phyloP scores from a whole-genome alignment of 176 grass and related monocot species.

The Melocanna baccifera region DNA sequence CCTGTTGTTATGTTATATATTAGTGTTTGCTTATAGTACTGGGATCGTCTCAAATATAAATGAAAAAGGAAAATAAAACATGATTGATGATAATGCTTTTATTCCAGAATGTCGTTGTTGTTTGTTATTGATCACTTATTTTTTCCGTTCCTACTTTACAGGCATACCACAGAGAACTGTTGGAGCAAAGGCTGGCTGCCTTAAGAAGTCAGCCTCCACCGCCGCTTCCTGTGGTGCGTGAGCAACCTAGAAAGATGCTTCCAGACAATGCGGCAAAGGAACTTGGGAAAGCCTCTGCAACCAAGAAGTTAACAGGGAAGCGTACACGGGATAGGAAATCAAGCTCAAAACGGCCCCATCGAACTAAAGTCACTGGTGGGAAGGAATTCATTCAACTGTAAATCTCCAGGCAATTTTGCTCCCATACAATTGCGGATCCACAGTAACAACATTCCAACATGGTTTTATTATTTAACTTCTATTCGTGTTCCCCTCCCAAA shows the following conservation, averaged over 20 bases:
- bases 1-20: background rate
- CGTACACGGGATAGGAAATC: slow-evolving; percentile 60
- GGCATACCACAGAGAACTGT: slow-evolving; percentile 85
- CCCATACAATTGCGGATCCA: slow-evolving; percentile 15
- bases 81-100: background rate
- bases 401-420: slow-evolving; percentile 37
- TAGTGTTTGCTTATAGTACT: background rate
- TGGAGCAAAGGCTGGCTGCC: slow-evolving; percentile 55
- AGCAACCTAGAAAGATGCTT: slow-evolving; percentile 38
- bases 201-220: slow-evolving; percentile 43
- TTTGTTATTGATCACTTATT: background rate
- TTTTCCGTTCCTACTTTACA: slow-evolving; percentile 34
- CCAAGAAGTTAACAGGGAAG: slow-evolving; percentile 46
- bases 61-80: background rate
- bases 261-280: slow-evolving; percentile 32
- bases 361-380: slow-evolving; percentile 28
- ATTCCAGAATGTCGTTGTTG: background rate
- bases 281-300: slow-evolving; percentile 35
- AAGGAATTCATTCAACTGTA: slow-evolving; percentile 50
- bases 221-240: slow-evolving; percentile 22
- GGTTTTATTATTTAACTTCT: slow-evolving; percentile 40
- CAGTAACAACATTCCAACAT: slow-evolving; percentile 6
- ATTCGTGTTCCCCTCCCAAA: slow-evolving; percentile 28
- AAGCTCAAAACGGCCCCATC: slow-evolving; percentile 51
- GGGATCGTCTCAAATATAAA: background rate